A percentile compares a stretch with the other conserved stretches of the same genome.
Evolutionary conservation across 768 basidiomycete species (phyloP).

Genomic region (Daedaleopsis sinensis): DNA sequence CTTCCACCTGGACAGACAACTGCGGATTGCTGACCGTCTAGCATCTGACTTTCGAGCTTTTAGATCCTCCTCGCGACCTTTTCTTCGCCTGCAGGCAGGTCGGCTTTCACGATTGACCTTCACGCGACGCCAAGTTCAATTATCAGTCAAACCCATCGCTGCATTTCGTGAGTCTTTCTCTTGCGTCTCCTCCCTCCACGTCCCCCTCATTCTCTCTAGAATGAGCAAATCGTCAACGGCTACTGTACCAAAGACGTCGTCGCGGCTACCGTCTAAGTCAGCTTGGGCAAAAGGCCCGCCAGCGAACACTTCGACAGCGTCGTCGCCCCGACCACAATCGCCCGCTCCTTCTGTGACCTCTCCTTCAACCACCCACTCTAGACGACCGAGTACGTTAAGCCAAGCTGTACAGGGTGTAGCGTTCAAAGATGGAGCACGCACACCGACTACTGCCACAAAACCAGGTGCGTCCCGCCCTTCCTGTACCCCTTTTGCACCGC

Average conservation of each 20-base stretch:
- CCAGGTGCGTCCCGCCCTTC: constrained; percentile 47
- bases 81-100: constrained; percentile 87
- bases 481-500: constrained; percentile 9
- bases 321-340: constrained; percentile 78
- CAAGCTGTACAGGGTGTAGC: constrained; percentile 70
- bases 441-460: constrained; percentile 64
- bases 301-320: constrained; percentile 52
- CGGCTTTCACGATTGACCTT: constrained; percentile 80
- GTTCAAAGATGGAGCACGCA: constrained; percentile 77
- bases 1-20: constrained; percentile 35
- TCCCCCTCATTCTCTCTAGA: constrained; percentile 46
- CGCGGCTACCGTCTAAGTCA: constrained; percentile 78
- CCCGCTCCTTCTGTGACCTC: constrained; percentile 54
- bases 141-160: constrained; percentile 53
- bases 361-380: constrained; percentile 56
- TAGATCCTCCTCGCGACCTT: constrained; percentile 43
- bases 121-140: constrained; percentile 61
- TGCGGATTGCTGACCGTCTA: constrained; percentile 35
- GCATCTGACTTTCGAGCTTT: constrained; percentile 30
- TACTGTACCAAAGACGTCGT: constrained; percentile 70
- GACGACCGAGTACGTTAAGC: constrained; percentile 77
- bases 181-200: constrained; percentile 17
- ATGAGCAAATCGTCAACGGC: constrained; percentile 92
- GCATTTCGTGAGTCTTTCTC: constrained; percentile 35
- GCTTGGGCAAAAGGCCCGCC: constrained; percentile 94